Conservation (phyloP, 768 basidiomycete species). For the Trametes maxima region DNA sequence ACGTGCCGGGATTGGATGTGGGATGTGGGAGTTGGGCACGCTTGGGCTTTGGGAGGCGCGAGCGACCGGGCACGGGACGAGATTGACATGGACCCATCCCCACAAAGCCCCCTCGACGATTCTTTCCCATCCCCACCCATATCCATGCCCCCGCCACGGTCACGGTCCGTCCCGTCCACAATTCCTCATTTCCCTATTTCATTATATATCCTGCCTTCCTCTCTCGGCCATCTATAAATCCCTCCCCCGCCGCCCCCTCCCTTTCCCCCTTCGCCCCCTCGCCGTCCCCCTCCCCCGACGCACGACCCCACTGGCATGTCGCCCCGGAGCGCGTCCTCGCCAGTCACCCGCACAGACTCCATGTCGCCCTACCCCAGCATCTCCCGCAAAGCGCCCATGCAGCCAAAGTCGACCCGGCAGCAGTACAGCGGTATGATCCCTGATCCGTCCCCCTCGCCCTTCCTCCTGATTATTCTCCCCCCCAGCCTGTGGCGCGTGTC, state of each 20-base stretch:
- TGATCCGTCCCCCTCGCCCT: conserved; percentile 40
- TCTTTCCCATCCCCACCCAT: not conserved
- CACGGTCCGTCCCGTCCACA: conserved; percentile 7
- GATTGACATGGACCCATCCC: conserved; percentile 19
- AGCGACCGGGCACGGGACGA: not conserved
- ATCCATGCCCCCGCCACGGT: conserved; percentile 18
- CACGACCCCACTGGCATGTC: conserved; percentile 49
- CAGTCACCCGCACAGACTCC: conserved; percentile 25
- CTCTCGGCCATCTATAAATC: conserved; percentile 21
- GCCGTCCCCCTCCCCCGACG: conserved; percentile 30
- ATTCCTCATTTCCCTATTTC: conserved; percentile 24
- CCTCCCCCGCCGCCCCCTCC: conserved; percentile 19
- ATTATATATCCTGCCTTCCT: conserved; percentile 24
- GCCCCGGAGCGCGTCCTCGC: conserved; percentile 37
- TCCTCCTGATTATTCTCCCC: conserved; percentile 50
- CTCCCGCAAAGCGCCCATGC: conserved; percentile 26
- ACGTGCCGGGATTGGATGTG: not conserved
- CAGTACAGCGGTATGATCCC: conserved; percentile 29
- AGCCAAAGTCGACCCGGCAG: conserved; percentile 30
- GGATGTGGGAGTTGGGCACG: not conserved
- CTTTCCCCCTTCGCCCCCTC: conserved; percentile 31
- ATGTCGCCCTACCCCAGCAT: conserved; percentile 22
- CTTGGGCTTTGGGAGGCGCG: not conserved
- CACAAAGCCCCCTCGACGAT: not conserved
- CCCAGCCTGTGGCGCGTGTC: conserved; percentile 94